phyloP scores from a whole-genome alignment of 1,284 basidiomycete species.

The Ganoderma resinaceum region DNA sequence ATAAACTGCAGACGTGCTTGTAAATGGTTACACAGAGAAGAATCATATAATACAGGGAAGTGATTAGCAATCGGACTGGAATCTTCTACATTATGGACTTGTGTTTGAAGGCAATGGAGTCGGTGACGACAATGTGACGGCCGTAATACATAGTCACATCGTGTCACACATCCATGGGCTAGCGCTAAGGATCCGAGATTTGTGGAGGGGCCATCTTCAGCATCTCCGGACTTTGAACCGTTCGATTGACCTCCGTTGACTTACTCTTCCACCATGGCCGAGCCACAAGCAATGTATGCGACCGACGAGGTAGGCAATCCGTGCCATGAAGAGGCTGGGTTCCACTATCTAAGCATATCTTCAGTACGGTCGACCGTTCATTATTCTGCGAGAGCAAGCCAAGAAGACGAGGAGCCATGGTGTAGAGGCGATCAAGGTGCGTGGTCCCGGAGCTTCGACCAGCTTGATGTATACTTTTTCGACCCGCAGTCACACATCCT shows the following conservation, averaged over 20 bases:
- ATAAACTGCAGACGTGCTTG: constrained; percentile 29
- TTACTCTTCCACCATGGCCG: constrained; percentile 45
- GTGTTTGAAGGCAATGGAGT: not conserved
- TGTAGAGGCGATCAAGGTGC: constrained; percentile 94
- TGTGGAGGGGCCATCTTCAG: not conserved
- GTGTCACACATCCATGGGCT: not conserved
- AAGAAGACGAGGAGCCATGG: constrained; percentile 97
- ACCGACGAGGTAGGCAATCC: constrained; percentile 80
- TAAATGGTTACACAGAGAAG: constrained; percentile 28
- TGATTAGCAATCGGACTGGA: not conserved
- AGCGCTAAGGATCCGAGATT: not conserved
- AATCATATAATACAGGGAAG: constrained; percentile 27
- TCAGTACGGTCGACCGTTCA: constrained; percentile 96
- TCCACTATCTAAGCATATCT: constrained; percentile 8
- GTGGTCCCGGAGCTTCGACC: constrained; percentile 28
- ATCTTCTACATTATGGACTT: not conserved
- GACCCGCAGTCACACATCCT: constrained; percentile 89
- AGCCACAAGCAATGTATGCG: constrained; percentile 80
- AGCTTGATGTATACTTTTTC: not conserved
- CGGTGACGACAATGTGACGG: not conserved
- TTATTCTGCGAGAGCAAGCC: constrained; percentile 95
- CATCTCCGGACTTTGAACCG: not conserved
- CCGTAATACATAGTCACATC: not conserved
- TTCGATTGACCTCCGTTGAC: too few species aligned
- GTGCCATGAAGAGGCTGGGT: constrained; percentile 14